A percentile compares a stretch with the other conserved stretches of the same genome.
Evolutionary conservation across 2,329 filamentous ascomycete genomes (phyloP).

Genomic region (Aquanectria penicillioides): DNA sequence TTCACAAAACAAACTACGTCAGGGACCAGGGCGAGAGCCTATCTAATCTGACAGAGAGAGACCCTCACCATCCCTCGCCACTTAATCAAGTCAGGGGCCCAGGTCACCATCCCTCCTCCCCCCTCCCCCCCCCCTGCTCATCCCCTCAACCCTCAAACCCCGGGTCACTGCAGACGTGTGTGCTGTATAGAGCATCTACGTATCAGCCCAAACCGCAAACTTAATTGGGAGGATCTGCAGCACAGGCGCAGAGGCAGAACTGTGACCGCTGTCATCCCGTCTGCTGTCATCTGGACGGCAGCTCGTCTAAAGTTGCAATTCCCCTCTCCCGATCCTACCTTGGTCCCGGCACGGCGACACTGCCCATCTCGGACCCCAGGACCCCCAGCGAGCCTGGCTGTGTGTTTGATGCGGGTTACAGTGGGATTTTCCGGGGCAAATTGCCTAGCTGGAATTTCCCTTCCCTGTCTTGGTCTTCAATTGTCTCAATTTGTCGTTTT

Average conservation of each 20-base stretch:
- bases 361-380: background rate
- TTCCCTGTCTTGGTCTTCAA: too few relatives aligned
- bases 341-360: background rate
- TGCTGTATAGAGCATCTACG: too few relatives aligned
- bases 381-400: background rate
- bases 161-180: background rate
- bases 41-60: conserved; percentile 1
- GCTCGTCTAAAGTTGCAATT: background rate
- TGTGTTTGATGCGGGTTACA: too few relatives aligned
- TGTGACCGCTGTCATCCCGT: conserved; percentile 38
- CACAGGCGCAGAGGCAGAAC: too few relatives aligned
- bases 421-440: too few relatives aligned
- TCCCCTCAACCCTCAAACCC: background rate
- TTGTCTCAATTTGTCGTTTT: too few relatives aligned
- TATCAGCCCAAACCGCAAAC: too few relatives aligned
- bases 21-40: conserved; percentile 27
- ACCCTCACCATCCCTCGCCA: conserved; percentile 28
- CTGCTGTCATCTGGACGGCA: background rate
- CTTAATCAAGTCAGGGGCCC: conserved; percentile 22
- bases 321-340: conserved; percentile 9
- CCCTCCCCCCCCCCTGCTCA: conserved; percentile 2
- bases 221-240: too few relatives aligned
- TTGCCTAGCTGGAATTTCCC: too few relatives aligned
- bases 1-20: conserved; percentile 10
- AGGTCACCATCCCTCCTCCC: conserved; percentile 10